These are phyloP conservation scores for Porcisia deanei DNA, from an alignment of 208 protist genomes.

Conservation along the genomic window DNA sequence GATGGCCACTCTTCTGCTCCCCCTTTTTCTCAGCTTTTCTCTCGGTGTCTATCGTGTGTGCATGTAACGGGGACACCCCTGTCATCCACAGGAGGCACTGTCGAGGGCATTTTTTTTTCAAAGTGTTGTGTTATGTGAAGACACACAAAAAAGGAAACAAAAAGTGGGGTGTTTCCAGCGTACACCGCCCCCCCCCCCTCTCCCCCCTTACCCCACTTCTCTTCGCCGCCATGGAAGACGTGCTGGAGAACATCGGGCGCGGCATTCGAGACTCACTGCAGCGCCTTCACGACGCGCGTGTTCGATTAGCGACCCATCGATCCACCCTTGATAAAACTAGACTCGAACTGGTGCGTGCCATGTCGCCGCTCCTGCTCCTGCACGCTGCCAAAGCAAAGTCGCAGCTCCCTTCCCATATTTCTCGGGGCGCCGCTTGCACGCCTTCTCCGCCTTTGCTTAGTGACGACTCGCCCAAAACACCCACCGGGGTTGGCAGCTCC, in stretches of 20 bases:
- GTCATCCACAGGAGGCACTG: neutral
- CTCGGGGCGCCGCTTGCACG: neutral
- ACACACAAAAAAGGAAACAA: neutral
- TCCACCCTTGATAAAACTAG: neutral
- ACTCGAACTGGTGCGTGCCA: neutral
- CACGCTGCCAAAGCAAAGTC: neutral
- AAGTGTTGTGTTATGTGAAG: neutral
- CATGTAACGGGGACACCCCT: neutral
- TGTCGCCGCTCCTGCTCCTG: slow-evolving; percentile 1
- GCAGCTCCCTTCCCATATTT: neutral
- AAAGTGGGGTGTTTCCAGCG: neutral
- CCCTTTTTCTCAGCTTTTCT: neutral
- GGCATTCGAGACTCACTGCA: slow-evolving; percentile 9
- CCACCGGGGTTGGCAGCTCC: neutral
- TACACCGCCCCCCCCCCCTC: neutral
- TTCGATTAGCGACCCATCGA: slow-evolving; percentile 3
- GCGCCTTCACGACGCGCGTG: slow-evolving; percentile 4
- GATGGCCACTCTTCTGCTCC: neutral
- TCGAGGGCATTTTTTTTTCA: neutral
- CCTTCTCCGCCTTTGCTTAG: neutral
- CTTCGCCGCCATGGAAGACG: slow-evolving; percentile 10
- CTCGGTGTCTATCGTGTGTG: neutral
- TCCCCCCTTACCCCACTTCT: neutral
- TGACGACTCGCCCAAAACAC: neutral
- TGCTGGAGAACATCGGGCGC: slow-evolving; percentile 9